Base-by-base conservation (phyloP, 2,329 filamentous ascomycete genomes). In the Talaromyces pinophilus region DNA sequence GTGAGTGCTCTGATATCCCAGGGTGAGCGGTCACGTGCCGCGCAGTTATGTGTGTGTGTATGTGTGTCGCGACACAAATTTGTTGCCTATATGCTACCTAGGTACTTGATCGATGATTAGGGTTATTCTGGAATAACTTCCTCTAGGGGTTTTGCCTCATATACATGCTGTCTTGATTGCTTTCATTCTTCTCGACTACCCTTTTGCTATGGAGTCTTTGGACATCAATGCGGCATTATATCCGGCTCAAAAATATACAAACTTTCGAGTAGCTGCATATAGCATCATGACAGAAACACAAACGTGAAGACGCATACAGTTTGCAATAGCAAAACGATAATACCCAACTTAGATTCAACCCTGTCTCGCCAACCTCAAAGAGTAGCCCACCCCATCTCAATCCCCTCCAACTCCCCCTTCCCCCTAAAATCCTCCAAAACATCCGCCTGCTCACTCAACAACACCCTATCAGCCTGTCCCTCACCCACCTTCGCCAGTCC, bases 401-500 rank as follows among this genome's bases (percentile, higher is more conserved):
- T 85, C 0, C 80, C 80, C 64, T 79, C 76, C 64, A 87, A 68
- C 8, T 81, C 68, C 0, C 84, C 85, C 25, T 79, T 77, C 0
- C 85, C 84, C 64, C 80, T 80, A 70, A 84, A 87, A 13, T 74
- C 77, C 73, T 85, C 81, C 60, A 82, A 54, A 54, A 86, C 80
- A 65, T 82, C 74, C 13, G 83, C 85, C 72, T 87, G 84, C 71
- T 87, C 84, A 42, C 80, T 81, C 69, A 87, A 69, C 73, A 87
- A 77, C 11, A 82, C 75, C 15, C 85, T 74, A 52, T 86, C 84
- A 0, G 77, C 78, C 72, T 86, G 84, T 1, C 70, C 79, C 5
- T 33, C 25, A 15, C 85, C 85, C 2, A 85, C 72, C 52, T 77
- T 80, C 0, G 83, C 85, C 82, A 87, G 30, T 79, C 74, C 69